Evolutionary conservation across 441 rosid genomes (phyloP), one percentile per base, ranked within the genome.

Genomic region (Daphne laureola): DNA sequence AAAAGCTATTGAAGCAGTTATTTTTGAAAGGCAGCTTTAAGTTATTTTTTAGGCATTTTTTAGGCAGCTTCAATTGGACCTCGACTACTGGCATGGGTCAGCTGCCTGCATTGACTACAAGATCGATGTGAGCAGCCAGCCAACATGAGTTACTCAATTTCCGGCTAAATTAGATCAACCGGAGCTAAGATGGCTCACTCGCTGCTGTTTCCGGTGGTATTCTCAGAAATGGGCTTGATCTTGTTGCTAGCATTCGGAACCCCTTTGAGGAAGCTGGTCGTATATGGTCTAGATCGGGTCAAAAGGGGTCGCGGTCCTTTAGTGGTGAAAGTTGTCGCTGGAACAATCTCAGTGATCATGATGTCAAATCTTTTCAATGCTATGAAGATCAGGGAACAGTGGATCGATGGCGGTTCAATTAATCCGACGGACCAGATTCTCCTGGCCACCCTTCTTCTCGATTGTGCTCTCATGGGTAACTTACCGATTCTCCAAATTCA

Each of bases 291-390:
- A 25, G 92, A 81, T 70, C 76, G 78, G 51, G 49, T 73, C 41
- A 84, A 84, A 75, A 86, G 86, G 12, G 92, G 86, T 0, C 84
- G 78, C 17, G 92, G 88, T 12, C 92, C 92, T 0, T 65, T 84
- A 38, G 67, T 84, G 65, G 65, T 81, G 23, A 81, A 74, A 68
- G 72, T 88, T 7, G 74, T 84, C 53, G 75, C 74, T 2, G 86
- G 61, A 45, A 79, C 88, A 35, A 67, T 79, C 2, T 48, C 36
- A 35, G 66, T 79, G 17, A 62, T 84, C 57, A 59, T 81, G 66
- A 63, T 68, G 55, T 58, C 92, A 14, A 70, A 78, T 53, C 64
- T 84, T 12, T 79, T 73, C 67, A 73, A 69, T 61, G 64, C 76
- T 71, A 54, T 63, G 68, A 51, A 53, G 74, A 81, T 84, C 84